Conservation (phyloP, 2,329 filamentous ascomycete species). For the Phoma sp. region DNA sequence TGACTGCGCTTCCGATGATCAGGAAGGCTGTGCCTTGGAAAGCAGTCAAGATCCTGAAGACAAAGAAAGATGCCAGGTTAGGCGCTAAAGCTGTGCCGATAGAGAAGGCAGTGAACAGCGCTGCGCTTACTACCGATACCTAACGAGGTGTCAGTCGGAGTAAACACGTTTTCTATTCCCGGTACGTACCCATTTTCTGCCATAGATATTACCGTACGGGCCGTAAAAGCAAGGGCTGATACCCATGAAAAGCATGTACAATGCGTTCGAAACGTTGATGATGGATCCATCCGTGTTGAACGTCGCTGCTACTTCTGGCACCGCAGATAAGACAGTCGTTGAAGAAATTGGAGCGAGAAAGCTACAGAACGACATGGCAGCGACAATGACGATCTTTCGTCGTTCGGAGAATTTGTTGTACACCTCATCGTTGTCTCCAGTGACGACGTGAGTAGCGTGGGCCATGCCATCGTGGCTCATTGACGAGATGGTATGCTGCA, state of each 20-base stretch:
- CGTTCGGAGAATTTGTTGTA: conserved; percentile 68
- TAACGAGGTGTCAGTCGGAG: conserved; percentile 36
- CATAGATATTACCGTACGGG: conserved; percentile 63
- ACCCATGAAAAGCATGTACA: conserved; percentile 79
- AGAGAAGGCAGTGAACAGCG: conserved; percentile 71
- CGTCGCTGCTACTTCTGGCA: conserved; percentile 72
- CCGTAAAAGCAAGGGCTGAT: conserved; percentile 69
- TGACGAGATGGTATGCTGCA: conserved; percentile 41
- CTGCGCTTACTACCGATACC: conserved; percentile 65
- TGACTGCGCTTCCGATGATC: conserved; percentile 71
- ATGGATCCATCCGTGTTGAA: conserved; percentile 70
- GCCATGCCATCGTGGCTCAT: conserved; percentile 44
- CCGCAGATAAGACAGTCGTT: conserved; percentile 74
- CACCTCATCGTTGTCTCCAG: conserved; percentile 54
- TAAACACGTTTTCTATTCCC: conserved; percentile 1
- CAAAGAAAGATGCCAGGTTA: conserved; percentile 72
- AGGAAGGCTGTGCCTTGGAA: conserved; percentile 78
- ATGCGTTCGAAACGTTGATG: conserved; percentile 75
- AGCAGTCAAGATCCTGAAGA: conserved; percentile 75
- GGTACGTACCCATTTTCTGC: conserved; percentile 54
- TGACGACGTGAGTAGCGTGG: conserved; percentile 32
- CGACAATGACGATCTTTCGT: conserved; percentile 71
- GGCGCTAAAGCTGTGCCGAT: conserved; percentile 75
- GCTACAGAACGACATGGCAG: conserved; percentile 73
- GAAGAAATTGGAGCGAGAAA: conserved; percentile 78